Conservation (phyloP, 768 basidiomycete species). For the Lactarius hengduanensis region DNA sequence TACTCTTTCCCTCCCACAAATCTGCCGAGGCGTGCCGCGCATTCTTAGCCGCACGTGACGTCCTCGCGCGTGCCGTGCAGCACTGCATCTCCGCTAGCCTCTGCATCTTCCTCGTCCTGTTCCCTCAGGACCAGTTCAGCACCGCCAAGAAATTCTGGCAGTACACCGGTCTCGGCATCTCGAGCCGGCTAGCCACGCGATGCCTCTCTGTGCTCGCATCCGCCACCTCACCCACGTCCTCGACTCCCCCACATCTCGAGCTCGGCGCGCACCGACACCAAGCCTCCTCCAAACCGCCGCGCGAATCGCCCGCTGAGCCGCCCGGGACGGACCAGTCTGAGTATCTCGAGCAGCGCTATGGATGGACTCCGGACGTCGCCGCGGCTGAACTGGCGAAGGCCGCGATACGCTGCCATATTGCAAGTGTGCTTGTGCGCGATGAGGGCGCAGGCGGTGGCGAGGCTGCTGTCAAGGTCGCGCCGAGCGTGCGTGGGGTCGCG, state of each 20-base stretch:
- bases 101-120: constrained; percentile 79
- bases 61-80: constrained; percentile 59
- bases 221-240: constrained; percentile 36
- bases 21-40: constrained; percentile 73
- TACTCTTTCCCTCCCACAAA: constrained; percentile 73
- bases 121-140: constrained; percentile 56
- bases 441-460: constrained; percentile 34
- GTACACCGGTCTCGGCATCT: constrained; percentile 87
- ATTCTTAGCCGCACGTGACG: constrained; percentile 60
- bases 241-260: constrained; percentile 4
- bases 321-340: constrained; percentile 60
- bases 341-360: constrained; percentile 94
- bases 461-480: constrained; percentile 49
- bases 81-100: constrained; percentile 60
- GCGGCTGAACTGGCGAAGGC: constrained; percentile 80
- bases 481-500: constrained; percentile 66
- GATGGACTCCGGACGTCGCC: constrained; percentile 77
- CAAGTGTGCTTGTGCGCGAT: constrained; percentile 77
- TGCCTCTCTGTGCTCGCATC: constrained; percentile 67
- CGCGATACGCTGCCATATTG: constrained; percentile 83
- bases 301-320: constrained; percentile 34
- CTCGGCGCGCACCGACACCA: constrained; percentile 56
- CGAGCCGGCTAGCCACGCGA: constrained; percentile 80
- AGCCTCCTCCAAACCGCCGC: constrained; percentile 41
- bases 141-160: constrained; percentile 95